Evolutionary conservation across 225 moss, liverwort and hornwort species (phyloP).

Genomic region (Bryoerythrophyllum caledonicum): DNA sequence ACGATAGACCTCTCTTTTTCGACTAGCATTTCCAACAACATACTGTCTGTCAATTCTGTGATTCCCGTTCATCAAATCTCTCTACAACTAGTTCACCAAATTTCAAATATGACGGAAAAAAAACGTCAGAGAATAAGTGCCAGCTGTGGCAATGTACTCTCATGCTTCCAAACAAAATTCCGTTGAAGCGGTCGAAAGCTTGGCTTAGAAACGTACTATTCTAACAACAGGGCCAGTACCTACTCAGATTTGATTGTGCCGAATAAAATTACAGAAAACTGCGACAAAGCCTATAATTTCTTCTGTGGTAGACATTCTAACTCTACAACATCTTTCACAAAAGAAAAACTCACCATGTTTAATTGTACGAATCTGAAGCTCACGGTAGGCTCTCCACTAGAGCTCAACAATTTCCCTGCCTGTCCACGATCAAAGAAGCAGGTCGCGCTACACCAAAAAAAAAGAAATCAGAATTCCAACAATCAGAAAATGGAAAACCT

Average conservation of each 20-base stretch:
- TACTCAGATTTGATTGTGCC: background rate
- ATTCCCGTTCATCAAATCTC: background rate
- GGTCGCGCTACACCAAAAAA: background rate
- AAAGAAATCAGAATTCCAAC: background rate
- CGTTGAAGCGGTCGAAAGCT: background rate
- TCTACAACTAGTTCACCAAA: background rate
- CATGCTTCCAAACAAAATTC: background rate
- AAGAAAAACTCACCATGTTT: slow-evolving; percentile 5
- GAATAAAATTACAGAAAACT: background rate
- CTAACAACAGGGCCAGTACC: background rate
- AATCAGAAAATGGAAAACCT: background rate
- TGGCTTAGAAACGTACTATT: background rate
- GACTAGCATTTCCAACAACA: slow-evolving; percentile 45
- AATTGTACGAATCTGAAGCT: background rate
- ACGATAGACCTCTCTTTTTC: slow-evolving; percentile 75
- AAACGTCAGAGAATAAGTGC: background rate
- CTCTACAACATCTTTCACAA: background rate
- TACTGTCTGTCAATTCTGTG: background rate
- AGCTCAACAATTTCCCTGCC: background rate
- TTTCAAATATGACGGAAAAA: background rate
- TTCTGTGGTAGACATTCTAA: background rate
- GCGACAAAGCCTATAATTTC: background rate
- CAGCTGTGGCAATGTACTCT: background rate
- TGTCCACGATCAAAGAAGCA: background rate
- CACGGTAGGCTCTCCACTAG: background rate